Evolutionary conservation across 108 stramenopile species (phyloP).

Genomic region (Poteriospumella lacustris): DNA sequence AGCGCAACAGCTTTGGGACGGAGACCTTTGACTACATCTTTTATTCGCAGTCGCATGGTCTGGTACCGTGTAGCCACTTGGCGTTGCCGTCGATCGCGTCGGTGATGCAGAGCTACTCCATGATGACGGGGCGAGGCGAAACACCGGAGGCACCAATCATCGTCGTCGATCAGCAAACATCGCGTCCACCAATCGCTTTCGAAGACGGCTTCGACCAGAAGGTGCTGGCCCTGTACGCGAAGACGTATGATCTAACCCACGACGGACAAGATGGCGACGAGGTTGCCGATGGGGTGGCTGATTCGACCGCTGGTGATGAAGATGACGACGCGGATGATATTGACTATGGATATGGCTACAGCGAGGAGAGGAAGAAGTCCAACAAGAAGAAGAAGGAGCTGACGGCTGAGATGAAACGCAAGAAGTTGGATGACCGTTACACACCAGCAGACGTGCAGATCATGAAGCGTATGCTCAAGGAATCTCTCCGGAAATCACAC

Average conservation of each 20-base stretch:
- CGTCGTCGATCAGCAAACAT: background rate
- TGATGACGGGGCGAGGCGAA: too few relatives aligned
- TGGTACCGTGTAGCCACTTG: background rate
- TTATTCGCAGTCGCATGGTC: background rate
- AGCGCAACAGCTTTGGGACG: background rate
- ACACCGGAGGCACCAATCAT: background rate
- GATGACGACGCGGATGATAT: too few relatives aligned
- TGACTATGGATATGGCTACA: too few relatives aligned
- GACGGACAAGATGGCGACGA: background rate
- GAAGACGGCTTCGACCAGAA: background rate
- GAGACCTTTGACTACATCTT: conserved; percentile 4
- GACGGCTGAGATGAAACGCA: too few relatives aligned
- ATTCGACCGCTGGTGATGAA: background rate
- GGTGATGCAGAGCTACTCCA: background rate
- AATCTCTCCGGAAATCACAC: background rate
- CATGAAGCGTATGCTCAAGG: too few relatives aligned
- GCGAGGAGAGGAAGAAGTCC: too few relatives aligned
- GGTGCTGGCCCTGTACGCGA: background rate
- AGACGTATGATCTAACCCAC: background rate
- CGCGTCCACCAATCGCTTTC: background rate
- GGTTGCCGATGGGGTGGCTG: background rate
- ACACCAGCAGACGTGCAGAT: too few relatives aligned
- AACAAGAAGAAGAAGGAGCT: too few relatives aligned
- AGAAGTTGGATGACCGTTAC: too few relatives aligned
- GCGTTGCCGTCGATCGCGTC: background rate